phyloP scores from a whole-genome alignment of 768 basidiomycete genomes.

The Lentinula aciculospora region DNA sequence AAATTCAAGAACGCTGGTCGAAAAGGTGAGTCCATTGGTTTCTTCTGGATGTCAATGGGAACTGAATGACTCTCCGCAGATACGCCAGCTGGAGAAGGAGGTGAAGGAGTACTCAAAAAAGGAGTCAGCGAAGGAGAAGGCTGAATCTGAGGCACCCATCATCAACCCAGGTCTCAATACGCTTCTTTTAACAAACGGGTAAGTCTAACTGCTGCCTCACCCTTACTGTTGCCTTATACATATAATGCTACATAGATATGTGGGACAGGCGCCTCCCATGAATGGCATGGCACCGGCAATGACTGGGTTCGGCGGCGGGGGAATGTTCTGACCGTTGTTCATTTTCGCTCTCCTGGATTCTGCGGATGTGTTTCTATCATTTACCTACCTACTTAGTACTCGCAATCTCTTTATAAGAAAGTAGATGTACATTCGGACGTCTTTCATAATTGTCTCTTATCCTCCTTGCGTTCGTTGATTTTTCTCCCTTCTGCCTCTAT shows the following conservation, averaged over 20 bases:
- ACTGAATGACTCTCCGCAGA: slow-evolving; percentile 27
- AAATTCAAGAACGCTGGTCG: slow-evolving; percentile 71
- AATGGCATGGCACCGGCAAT: slow-evolving; percentile 69
- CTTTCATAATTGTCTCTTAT: not conserved
- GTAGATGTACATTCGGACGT: slow-evolving; percentile 7
- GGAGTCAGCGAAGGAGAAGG: slow-evolving; percentile 83
- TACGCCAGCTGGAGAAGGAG: slow-evolving; percentile 81
- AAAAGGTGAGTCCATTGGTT: slow-evolving; percentile 47
- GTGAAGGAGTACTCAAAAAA: slow-evolving; percentile 84
- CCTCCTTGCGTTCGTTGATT: not conserved
- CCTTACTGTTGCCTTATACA: slow-evolving; percentile 8
- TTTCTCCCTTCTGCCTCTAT: not conserved
- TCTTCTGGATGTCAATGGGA: not conserved
- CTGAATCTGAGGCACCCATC: slow-evolving; percentile 80
- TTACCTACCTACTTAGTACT: not conserved
- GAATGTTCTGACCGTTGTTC: slow-evolving; percentile 21
- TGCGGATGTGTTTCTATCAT: not conserved
- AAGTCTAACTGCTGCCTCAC: slow-evolving; percentile 31
- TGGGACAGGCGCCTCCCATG: slow-evolving; percentile 61
- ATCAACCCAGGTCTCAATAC: slow-evolving; percentile 77
- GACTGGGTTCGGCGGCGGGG: slow-evolving; percentile 53
- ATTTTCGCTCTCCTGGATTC: not conserved
- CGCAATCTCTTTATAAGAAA: not conserved
- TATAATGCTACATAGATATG: slow-evolving; percentile 36
- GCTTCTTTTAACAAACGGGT: slow-evolving; percentile 69